A percentile compares a stretch with the other conserved stretches of the same genome.
Conservation (phyloP, 2,329 filamentous ascomycete genomes). For the Cadophora malorum region DNA sequence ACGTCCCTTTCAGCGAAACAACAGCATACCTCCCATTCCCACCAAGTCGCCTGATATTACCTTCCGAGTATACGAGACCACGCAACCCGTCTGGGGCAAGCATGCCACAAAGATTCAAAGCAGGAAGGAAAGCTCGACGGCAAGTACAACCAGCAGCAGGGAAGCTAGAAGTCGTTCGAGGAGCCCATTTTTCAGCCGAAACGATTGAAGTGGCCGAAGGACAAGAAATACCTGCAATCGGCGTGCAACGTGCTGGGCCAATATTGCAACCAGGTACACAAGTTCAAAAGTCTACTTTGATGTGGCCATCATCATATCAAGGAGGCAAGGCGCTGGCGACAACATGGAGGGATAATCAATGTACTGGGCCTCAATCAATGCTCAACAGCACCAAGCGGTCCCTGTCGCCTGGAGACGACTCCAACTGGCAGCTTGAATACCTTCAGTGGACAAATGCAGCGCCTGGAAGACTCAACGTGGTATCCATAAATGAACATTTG, state of each 20-base stretch:
- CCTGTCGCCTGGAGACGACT: not conserved
- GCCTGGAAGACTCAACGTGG: not conserved
- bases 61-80: too few relatives aligned
- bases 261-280: not conserved
- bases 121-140: too few relatives aligned
- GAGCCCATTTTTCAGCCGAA: constrained; percentile 2
- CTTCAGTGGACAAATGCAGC: not conserved
- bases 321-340: constrained; percentile 5
- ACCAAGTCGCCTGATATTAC: too few relatives aligned
- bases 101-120: too few relatives aligned
- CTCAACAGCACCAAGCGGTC: not conserved
- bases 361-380: not conserved
- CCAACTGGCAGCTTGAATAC: not conserved
- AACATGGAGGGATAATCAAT: not conserved
- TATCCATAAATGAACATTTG: not conserved
- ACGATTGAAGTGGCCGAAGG: not conserved
- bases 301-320: not conserved
- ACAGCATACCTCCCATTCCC: too few relatives aligned
- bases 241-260: not conserved
- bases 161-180: too few relatives aligned
- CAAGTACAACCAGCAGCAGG: too few relatives aligned
- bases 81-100: too few relatives aligned
- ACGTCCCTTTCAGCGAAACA: too few relatives aligned
- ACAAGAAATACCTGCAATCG: not conserved
- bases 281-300: not conserved